Evolutionary conservation across 176 grass and related monocot genomes (phyloP).

Genomic region (Musa beccarii): DNA sequence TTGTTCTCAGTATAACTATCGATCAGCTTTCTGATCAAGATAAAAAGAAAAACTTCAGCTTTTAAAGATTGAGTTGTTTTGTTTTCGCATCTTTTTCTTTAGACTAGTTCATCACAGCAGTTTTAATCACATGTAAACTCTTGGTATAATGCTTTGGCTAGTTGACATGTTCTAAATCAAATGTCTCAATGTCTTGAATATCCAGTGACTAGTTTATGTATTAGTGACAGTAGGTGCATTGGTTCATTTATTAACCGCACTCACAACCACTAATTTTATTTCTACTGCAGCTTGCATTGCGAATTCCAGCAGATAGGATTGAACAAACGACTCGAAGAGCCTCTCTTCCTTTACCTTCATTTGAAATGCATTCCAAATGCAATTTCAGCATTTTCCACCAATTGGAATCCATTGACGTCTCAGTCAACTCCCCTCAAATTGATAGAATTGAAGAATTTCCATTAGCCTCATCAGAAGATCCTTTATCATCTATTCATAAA

Average conservation of each 20-base stretch:
- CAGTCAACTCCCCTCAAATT: slow-evolving; percentile 73
- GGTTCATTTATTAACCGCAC: not conserved
- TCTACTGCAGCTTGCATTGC: slow-evolving; percentile 13
- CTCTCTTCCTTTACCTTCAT: slow-evolving; percentile 33
- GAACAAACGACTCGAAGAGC: slow-evolving; percentile 27
- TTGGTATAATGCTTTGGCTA: no score
- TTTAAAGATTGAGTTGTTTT: no score
- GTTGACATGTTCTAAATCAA: no score
- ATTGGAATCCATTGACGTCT: slow-evolving; percentile 68
- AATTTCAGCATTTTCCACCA: slow-evolving; percentile 24
- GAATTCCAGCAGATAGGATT: slow-evolving; percentile 17
- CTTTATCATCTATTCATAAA: slow-evolving; percentile 24
- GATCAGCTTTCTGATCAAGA: no score
- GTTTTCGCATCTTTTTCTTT: no score
- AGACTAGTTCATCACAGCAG: no score
- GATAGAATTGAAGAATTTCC: slow-evolving; percentile 74
- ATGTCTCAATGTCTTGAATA: no score
- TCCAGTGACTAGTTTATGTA: no score
- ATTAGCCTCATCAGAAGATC: slow-evolving; percentile 48
- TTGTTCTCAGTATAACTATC: no score
- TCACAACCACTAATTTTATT: not conserved
- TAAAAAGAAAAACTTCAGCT: no score
- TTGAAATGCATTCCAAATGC: slow-evolving; percentile 24
- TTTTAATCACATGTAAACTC: no score
- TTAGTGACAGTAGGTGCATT: not conserved